These are phyloP conservation scores for Leccinum barrowsii DNA, from an alignment of 768 basidiomycete genomes.

Conservation along the genomic window DNA sequence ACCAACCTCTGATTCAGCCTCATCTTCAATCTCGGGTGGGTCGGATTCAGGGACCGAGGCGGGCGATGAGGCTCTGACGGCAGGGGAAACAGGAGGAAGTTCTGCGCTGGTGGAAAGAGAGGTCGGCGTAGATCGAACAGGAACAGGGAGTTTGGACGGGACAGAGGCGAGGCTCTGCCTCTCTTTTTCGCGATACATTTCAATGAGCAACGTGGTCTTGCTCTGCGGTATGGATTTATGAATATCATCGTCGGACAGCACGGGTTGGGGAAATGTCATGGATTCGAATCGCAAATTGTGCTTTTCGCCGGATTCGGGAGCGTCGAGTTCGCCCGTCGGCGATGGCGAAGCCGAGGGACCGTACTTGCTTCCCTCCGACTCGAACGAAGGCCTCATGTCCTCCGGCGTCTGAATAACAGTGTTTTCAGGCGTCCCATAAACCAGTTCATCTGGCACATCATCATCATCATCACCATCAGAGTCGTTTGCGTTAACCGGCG, in stretches of 20 bases:
- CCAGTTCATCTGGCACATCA: slow-evolving; percentile 33
- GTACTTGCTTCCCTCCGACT: slow-evolving; percentile 33
- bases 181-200: slow-evolving; percentile 79
- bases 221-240: slow-evolving; percentile 35
- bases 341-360: slow-evolving; percentile 29
- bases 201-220: slow-evolving; percentile 76
- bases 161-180: slow-evolving; percentile 32
- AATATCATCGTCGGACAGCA: slow-evolving; percentile 8
- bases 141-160: slow-evolving; percentile 36
- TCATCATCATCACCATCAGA: slow-evolving; percentile 30
- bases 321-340: slow-evolving; percentile 28
- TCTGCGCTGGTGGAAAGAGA: slow-evolving; percentile 7
- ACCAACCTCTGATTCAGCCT: slow-evolving; percentile 26
- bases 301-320: slow-evolving; percentile 28
- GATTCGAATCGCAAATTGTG: slow-evolving; percentile 28
- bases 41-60: slow-evolving; percentile 16
- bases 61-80: slow-evolving; percentile 14
- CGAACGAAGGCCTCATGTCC: slow-evolving; percentile 30
- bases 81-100: slow-evolving; percentile 3
- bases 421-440: slow-evolving; percentile 28
- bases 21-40: slow-evolving; percentile 27
- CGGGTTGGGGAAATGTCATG: slow-evolving; percentile 23
- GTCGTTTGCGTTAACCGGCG: slow-evolving; percentile 27
- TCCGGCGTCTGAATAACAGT: slow-evolving; percentile 17
- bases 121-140: slow-evolving; percentile 13